Base-by-base conservation (phyloP, 345 rosid species). In the Capsella bursapastoris region DNA sequence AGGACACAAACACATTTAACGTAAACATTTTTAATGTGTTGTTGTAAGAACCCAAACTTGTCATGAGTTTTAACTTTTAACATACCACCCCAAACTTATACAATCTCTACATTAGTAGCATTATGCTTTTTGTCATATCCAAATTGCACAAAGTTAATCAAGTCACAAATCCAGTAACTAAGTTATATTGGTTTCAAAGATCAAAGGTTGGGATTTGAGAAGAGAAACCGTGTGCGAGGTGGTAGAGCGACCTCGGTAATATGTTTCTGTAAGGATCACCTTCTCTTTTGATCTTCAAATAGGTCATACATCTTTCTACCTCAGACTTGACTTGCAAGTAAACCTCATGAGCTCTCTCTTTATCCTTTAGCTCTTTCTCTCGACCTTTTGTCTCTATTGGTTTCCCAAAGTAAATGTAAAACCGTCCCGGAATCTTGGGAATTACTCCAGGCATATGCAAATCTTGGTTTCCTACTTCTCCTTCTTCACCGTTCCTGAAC, bases 391-490 rank as follows among this genome's bases (percentile, higher is more conserved):
- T 93, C 44, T 89, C 85, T 27, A 93, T 88, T 18, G 98, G 89
- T 78, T 86, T 89, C 43, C 93, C 92, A 15, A 90, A 93, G 38
- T 77, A 79, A 45, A 72, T 74, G 75, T 93, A 93, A 49, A 82
- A 82, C 60, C 89, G 82, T 49, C 97, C 96, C 0, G 98, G 98
- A 31, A 87, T 57, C 70, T 86, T 93, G 27, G 98, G 97, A 22
- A 50, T 22, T 50, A 50, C 22, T 50, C 56, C 56, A 22, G 56
- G 56, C 56, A 50, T 22, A 50, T 50, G 56, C 56, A 50, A 50
- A 50, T 22, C 56, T 50, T 50, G 56, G 28, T 50, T 50, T 9
- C 56, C 31, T 22, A 50, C 28, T 50, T 50, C 56, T 8, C 56
- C 56, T 50, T 9, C 56, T 50, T 50, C 75, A 15, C 15, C 65